Conservation (phyloP, 2,329 filamentous ascomycete genomes). For the Microdochium bolleyi region DNA sequence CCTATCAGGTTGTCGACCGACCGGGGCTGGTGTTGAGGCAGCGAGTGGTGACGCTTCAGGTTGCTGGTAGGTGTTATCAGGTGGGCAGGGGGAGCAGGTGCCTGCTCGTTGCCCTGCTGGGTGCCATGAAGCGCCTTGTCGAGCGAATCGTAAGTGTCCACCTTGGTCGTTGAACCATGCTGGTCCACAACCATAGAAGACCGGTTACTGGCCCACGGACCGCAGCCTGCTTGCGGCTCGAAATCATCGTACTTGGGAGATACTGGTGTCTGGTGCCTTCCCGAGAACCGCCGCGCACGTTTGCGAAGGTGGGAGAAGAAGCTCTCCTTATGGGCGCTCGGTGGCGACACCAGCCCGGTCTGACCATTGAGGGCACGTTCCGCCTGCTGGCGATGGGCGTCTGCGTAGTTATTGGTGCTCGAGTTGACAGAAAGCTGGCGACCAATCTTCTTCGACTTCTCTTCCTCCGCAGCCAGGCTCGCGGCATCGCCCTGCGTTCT, state of each 20-base stretch:
- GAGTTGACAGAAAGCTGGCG: conserved; percentile 89
- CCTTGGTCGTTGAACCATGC: conserved; percentile 37
- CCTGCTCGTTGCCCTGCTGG: conserved; percentile 39
- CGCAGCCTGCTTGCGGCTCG: conserved; percentile 87
- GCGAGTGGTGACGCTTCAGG: conserved; percentile 58
- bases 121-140: conserved; percentile 50
- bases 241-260: conserved; percentile 78
- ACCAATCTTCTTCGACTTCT: conserved; percentile 82
- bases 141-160: conserved; percentile 51
- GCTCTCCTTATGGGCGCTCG: conserved; percentile 78
- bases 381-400: conserved; percentile 82
- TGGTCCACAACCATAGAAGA: conserved; percentile 75
- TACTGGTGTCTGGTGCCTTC: conserved; percentile 75
- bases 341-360: conserved; percentile 66
- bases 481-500: conserved; percentile 27
- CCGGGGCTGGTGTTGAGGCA: conserved; percentile 53
- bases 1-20: conserved; percentile 56
- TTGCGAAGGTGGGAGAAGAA: conserved; percentile 98
- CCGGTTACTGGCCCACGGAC: conserved; percentile 78
- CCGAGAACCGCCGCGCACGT: conserved; percentile 84
- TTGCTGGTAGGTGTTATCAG: conserved; percentile 39
- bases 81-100: conserved; percentile 46
- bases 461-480: conserved; percentile 42
- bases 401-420: conserved; percentile 85
- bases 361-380: conserved; percentile 84